Evolutionary conservation across 2,329 filamentous ascomycete species (phyloP).

Genomic region (Coniosporium uncinatum): DNA sequence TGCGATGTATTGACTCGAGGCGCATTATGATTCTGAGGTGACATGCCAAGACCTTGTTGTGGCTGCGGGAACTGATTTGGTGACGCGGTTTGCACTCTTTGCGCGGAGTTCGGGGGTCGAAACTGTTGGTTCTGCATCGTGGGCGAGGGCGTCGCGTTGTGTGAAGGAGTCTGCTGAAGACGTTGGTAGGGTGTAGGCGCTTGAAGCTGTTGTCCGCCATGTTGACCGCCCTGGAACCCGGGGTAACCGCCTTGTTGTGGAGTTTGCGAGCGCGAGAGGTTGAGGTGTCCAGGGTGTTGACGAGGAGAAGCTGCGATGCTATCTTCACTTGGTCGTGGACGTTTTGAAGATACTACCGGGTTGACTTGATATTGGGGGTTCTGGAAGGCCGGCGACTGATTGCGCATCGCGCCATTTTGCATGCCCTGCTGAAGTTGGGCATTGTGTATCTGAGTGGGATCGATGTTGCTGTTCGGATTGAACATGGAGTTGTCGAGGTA

Average conservation of each 20-base stretch:
- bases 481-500: slow-evolving; percentile 1
- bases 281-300: slow-evolving; percentile 67
- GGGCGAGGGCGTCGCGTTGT: slow-evolving; percentile 86
- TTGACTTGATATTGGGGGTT: slow-evolving; percentile 64
- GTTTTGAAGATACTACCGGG: slow-evolving; percentile 84
- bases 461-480: slow-evolving; percentile 2
- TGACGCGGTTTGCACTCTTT: slow-evolving; percentile 85
- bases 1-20: slow-evolving; percentile 62
- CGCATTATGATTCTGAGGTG: slow-evolving; percentile 55
- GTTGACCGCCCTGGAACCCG: slow-evolving; percentile 51
- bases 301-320: slow-evolving; percentile 78
- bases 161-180: slow-evolving; percentile 72
- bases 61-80: slow-evolving; percentile 71
- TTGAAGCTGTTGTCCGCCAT: slow-evolving; percentile 53
- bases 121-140: slow-evolving; percentile 81
- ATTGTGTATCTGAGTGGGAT: not conserved
- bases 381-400: not conserved
- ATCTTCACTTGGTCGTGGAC: slow-evolving; percentile 76
- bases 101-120: slow-evolving; percentile 60
- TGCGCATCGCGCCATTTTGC: slow-evolving; percentile 1
- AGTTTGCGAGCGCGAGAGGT: slow-evolving; percentile 86
- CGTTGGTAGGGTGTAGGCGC: slow-evolving; percentile 73
- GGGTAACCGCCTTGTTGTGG: slow-evolving; percentile 73
- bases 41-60: slow-evolving; percentile 66
- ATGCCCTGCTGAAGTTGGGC: not conserved